Base-by-base conservation (phyloP, 192 early-diverging fungal species). In the Coemansia sp. region DNA sequence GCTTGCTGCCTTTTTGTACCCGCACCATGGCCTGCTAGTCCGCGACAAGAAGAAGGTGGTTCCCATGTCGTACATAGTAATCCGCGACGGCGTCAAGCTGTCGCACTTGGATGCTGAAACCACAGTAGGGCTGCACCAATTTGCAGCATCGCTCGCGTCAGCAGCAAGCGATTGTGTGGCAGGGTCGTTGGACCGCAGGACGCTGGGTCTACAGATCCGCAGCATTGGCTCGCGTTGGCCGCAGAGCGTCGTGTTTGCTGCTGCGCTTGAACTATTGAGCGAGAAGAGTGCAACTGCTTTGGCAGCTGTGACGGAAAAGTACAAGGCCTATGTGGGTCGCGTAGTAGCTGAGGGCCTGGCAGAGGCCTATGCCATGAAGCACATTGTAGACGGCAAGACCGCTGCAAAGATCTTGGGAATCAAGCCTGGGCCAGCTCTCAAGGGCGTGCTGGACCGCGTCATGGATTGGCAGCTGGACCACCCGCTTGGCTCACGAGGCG, bases 381-480 rank as follows among this genome's bases (percentile, higher is more conserved):
- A 64, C 25, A 52, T 86, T n/a, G 55, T 87, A 0, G 72, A 86
- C 36, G 85, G 97, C 41, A 89, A 90, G 45, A 79, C 85, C 25
- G 78, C 90, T 0, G 73, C 85, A 3, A 59, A 64, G 23, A 31
- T 92, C 16, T 69, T 95, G 42, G 82, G 82, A 6, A 87, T 95
- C 43, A 85, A 80, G 61, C 90, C 92, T 6, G 94, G 96, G 8
- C 90, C 89, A 9, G 63, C 56, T 10, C 76, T 96, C 11, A 87
- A 83, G 58, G 63, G 65, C 13, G 77, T 91, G 38, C 77, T 96
- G n/a, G 75, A 84, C 5, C 57, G 58, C 1, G 73, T 96, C 31
- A 92, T 95, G 86, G 78, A 80, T 42, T 97, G 91, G 91, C 95
- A 98, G 80, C 71, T 98, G 31, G 83, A 73, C 18, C 60, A 94